These are phyloP conservation scores for Exophiala bonariae DNA, from an alignment of 2,329 filamentous ascomycete genomes.

Conservation along the genomic window DNA sequence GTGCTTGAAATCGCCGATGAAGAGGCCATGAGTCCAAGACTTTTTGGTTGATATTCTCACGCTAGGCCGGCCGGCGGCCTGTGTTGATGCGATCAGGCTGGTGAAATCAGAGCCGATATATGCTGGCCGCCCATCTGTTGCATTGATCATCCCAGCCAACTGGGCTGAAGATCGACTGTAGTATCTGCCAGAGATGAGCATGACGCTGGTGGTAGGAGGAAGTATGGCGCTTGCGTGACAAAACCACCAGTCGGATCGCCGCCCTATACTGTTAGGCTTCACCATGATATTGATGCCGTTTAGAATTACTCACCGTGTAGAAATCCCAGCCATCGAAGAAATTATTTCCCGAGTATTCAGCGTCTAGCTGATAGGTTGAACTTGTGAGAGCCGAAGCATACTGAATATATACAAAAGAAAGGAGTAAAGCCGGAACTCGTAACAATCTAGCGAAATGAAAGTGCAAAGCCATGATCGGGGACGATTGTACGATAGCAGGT, in stretches of 20 bases:
- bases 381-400: slow-evolving; percentile 17
- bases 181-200: slow-evolving; percentile 27
- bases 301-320: slow-evolving; percentile 29
- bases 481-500: slow-evolving; percentile 5
- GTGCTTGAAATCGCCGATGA: slow-evolving; percentile 38
- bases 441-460: slow-evolving; percentile 2
- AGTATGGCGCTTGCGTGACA: slow-evolving; percentile 35
- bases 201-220: slow-evolving; percentile 34
- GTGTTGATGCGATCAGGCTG: slow-evolving; percentile 16
- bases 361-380: slow-evolving; percentile 22
- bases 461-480: slow-evolving; percentile 21
- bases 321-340: slow-evolving; percentile 44
- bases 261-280: slow-evolving; percentile 15
- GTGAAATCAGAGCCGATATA: slow-evolving; percentile 36
- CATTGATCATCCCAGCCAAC: slow-evolving; percentile 23
- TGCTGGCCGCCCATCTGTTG: slow-evolving; percentile 25
- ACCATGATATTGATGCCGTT: background rate
- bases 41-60: slow-evolving; percentile 34
- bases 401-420: slow-evolving; percentile 16
- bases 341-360: slow-evolving; percentile 32
- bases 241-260: slow-evolving; percentile 40
- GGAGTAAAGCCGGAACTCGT: slow-evolving; percentile 5
- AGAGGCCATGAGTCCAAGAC: slow-evolving; percentile 34
- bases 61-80: slow-evolving; percentile 30
- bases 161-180: slow-evolving; percentile 30